phyloP scores from a whole-genome alignment of 495 filamentous ascomycete species.

The Friedmanniomyces simplex region DNA sequence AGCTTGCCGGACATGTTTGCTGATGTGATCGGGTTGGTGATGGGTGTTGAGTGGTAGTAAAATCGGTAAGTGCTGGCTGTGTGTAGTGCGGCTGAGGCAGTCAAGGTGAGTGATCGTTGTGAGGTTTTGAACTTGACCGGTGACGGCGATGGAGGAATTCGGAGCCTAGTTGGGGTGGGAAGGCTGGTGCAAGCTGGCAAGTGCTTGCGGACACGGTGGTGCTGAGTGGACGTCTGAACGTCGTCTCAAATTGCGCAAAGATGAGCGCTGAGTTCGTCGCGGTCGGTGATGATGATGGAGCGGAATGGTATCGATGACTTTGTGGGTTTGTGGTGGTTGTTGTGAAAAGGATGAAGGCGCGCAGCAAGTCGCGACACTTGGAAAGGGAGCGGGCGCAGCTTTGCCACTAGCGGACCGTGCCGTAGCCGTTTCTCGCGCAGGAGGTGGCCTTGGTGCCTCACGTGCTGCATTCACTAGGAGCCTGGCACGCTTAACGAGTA shows the following conservation, averaged over 20 bases:
- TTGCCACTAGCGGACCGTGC: too few species aligned
- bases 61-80: not conserved
- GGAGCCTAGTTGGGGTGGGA: not conserved
- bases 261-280: not conserved
- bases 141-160: not conserved
- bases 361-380: not conserved
- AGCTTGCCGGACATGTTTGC: constrained; percentile 82
- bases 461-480: too few species aligned
- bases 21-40: not conserved
- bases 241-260: not conserved
- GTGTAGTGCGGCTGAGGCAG: not conserved
- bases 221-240: not conserved
- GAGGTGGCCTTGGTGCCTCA: too few species aligned
- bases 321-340: not conserved
- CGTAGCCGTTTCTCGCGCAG: too few species aligned
- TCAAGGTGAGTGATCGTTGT: not conserved
- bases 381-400: not conserved
- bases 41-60: not conserved
- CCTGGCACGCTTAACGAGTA: too few species aligned
- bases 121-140: not conserved
- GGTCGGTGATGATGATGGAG: not conserved
- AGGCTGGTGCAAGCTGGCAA: not conserved
- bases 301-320: not conserved
- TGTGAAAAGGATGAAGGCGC: not conserved
- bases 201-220: not conserved